These are phyloP conservation scores for Diaporthe amygdali DNA, from an alignment of 2,329 filamentous ascomycete species.

Conservation along the genomic window DNA sequence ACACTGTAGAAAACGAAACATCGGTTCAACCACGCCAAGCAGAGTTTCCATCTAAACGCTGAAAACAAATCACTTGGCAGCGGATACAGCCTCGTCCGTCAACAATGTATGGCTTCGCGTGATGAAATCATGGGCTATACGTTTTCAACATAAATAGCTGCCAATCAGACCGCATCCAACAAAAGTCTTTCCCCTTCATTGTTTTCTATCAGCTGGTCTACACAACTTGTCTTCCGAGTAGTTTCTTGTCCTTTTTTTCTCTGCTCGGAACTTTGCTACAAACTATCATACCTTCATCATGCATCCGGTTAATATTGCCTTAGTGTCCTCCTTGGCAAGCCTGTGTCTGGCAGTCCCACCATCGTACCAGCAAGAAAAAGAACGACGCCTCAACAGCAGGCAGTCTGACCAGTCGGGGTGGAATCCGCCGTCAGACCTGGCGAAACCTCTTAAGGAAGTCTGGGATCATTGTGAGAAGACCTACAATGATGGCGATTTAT, in stretches of 20 bases:
- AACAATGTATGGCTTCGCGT: neutral
- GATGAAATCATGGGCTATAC: neutral
- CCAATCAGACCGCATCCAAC: neutral
- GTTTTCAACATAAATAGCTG: neutral
- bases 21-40: neutral
- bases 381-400: neutral
- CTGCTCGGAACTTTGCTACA: neutral
- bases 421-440: neutral
- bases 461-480: conserved; percentile 6
- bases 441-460: neutral
- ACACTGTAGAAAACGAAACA: neutral
- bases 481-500: neutral
- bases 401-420: neutral
- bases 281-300: neutral
- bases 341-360: neutral
- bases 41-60: neutral
- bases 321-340: neutral
- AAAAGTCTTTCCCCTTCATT: neutral
- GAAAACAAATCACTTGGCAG: neutral
- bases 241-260: neutral
- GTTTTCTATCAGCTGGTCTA: neutral
- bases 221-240: neutral
- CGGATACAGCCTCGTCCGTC: neutral
- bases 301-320: neutral
- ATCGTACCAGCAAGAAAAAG: too few relatives aligned